Percentiles rank a stretch among this genome's conserved stretches.
Conservation (phyloP, 495 filamentous ascomycete species). For the Pyrenopolyporus hunteri region DNA sequence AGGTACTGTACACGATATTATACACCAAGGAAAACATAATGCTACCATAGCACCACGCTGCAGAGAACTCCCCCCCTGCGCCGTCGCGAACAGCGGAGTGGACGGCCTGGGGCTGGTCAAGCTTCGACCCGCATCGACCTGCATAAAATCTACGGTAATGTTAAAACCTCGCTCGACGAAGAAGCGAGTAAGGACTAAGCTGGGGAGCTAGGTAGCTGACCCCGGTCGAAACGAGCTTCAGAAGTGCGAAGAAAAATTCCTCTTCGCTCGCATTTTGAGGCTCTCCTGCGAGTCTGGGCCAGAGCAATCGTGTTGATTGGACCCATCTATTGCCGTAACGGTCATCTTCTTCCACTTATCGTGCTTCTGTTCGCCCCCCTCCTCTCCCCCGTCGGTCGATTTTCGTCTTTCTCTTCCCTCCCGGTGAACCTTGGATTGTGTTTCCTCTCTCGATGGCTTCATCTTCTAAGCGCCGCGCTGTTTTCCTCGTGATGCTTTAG, state of each 20-base stretch:
- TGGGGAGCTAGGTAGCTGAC: neutral
- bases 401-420: slow-evolving; percentile 7
- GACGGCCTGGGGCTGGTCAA: neutral
- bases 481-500: slow-evolving; percentile 38
- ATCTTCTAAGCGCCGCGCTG: slow-evolving; percentile 32
- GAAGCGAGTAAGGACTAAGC: slow-evolving; percentile 6
- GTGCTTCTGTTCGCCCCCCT: slow-evolving; percentile 3
- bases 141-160: slow-evolving; percentile 23
- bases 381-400: slow-evolving; percentile 15
- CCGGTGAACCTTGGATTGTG: slow-evolving; percentile 6
- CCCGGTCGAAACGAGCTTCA: slow-evolving; percentile 43
- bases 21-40: no score
- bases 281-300: slow-evolving; percentile 26
- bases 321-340: slow-evolving; percentile 10
- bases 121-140: slow-evolving; percentile 24
- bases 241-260: slow-evolving; percentile 29
- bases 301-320: slow-evolving; percentile 31
- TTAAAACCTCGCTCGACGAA: neutral
- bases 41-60: neutral
- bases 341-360: slow-evolving; percentile 18
- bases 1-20: no score
- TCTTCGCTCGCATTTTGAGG: slow-evolving; percentile 10
- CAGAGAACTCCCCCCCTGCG: slow-evolving; percentile 11
- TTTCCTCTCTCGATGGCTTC: slow-evolving; percentile 35
- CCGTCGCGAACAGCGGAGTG: neutral